Conservation (phyloP, 176 grass and related monocot species). For the Pharus latifolius region DNA sequence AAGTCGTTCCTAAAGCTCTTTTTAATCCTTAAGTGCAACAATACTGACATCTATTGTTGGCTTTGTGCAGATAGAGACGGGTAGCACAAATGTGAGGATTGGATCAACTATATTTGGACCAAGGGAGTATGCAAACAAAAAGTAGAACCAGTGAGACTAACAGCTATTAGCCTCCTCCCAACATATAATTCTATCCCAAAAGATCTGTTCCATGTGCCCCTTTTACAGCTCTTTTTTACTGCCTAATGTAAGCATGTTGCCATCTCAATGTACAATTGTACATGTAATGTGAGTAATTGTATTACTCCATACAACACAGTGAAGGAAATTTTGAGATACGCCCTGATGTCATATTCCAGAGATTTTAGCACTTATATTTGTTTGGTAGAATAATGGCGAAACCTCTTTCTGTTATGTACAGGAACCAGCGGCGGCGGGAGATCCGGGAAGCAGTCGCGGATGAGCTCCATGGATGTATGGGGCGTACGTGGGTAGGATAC, state of each 20-base stretch:
- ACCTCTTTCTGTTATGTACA: too few relatives aligned
- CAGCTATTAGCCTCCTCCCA: not conserved
- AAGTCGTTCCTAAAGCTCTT: not conserved
- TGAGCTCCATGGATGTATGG: too few relatives aligned
- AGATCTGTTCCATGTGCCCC: not conserved
- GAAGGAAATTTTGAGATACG: not conserved
- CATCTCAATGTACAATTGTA: not conserved
- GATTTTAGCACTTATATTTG: not conserved
- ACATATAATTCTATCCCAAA: not conserved
- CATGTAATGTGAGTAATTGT: not conserved
- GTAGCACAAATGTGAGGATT: slow-evolving; percentile 65
- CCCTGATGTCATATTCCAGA: not conserved
- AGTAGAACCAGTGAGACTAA: not conserved
- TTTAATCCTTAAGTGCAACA: not conserved
- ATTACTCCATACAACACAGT: not conserved
- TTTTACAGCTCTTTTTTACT: not conserved
- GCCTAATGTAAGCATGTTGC: not conserved
- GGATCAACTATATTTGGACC: slow-evolving; percentile 78
- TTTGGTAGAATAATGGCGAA: too few relatives aligned
- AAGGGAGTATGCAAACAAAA: slow-evolving; percentile 61
- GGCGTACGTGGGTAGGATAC: too few relatives aligned
- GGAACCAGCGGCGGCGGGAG: too few relatives aligned
- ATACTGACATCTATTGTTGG: not conserved
- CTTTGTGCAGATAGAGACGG: slow-evolving; percentile 53
- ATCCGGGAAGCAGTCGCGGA: too few relatives aligned